Base-by-base conservation (phyloP, 371 early-diverging fungal species). In the Blakeslea trispora region DNA sequence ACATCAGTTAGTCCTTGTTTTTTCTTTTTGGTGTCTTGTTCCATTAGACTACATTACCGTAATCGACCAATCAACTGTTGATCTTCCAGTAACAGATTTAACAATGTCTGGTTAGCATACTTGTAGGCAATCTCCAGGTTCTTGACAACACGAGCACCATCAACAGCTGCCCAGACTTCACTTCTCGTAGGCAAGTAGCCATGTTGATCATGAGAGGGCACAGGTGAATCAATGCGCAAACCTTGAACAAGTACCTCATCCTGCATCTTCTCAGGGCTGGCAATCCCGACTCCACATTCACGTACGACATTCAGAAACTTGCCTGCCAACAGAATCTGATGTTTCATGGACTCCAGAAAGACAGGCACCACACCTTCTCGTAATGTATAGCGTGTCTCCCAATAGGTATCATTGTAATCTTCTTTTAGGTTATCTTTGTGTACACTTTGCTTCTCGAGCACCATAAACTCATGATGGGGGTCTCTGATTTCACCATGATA, bases 231-330 rank as follows among this genome's bases (percentile, higher is more conserved):
- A 1, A 45, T 35, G 15, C 24, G 8, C 8, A 21, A 35, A 9
- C 53, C 39, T 19, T 57, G 55, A 3, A 55, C 60, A 14, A 43
- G 17, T 37, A 70, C 51, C 17, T 58, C 67, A 15, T 53, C 53
- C 22, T 70, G 63, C 77, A 77, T 77, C 17, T 73, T 72, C 40
- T 73, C 71, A 5, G 76, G 71, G 31, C 72, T 72, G 1, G 80
- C 73, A 23, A 84, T 74, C 19, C 66, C 79, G 9, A 85, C 84
- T 47, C 90, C 90, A 64, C 95, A 96, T 56, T 91, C 95, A 5
- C 91, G 79, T 18, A 96, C 82, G 1, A 96, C 95, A 65, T 96
- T 97, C 55, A 95, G 72, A 61, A 95, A 97, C 67, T 95, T 96
- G 28, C 98, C 98, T 0, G 96, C 92, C 24, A 88, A 69, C 57